These are phyloP conservation scores for Pythium rishiriense DNA, from an alignment of 352 stramenopile genomes.

Conservation along the genomic window DNA sequence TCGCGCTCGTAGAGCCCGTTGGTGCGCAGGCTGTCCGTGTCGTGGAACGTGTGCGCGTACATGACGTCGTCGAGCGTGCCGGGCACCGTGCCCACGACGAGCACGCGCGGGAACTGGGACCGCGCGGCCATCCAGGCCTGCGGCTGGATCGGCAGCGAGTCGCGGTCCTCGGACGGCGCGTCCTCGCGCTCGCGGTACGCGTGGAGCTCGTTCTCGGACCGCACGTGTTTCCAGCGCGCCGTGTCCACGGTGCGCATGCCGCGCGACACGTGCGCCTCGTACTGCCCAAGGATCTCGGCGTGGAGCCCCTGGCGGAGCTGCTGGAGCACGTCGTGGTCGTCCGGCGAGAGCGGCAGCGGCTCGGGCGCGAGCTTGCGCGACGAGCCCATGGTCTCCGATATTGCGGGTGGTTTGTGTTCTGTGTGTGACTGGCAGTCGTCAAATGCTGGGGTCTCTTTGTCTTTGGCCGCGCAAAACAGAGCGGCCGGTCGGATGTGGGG, in stretches of 20 bases:
- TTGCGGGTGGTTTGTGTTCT: background rate
- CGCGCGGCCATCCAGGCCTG: conserved; percentile 14
- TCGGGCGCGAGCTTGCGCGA: background rate
- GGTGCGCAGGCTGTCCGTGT: conserved; percentile 33
- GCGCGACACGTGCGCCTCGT: conserved; percentile 20
- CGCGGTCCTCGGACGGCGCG: background rate
- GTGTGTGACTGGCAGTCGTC: background rate
- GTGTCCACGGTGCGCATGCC: conserved; percentile 28
- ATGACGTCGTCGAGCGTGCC: conserved; percentile 59
- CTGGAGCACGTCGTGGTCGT: conserved; percentile 1
- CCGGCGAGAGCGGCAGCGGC: background rate
- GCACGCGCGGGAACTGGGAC: conserved; percentile 8
- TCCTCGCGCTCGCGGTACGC: conserved; percentile 36
- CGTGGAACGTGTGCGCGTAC: conserved; percentile 41
- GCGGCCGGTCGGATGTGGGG: background rate
- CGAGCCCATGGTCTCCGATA: background rate
- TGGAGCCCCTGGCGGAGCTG: conserved; percentile 4
- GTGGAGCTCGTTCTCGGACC: conserved; percentile 35
- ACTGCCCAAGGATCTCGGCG: conserved; percentile 33
- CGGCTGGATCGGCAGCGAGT: background rate
- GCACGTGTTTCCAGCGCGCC: conserved; percentile 43
- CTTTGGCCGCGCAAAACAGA: background rate
- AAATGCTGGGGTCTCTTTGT: background rate
- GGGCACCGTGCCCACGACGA: conserved; percentile 40
- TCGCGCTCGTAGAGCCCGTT: conserved; percentile 40